A percentile compares a stretch with the other conserved stretches of the same genome.
Evolutionary conservation across 2,329 filamentous ascomycete genomes (phyloP).

Genomic region (Fonsecaea nubica): DNA sequence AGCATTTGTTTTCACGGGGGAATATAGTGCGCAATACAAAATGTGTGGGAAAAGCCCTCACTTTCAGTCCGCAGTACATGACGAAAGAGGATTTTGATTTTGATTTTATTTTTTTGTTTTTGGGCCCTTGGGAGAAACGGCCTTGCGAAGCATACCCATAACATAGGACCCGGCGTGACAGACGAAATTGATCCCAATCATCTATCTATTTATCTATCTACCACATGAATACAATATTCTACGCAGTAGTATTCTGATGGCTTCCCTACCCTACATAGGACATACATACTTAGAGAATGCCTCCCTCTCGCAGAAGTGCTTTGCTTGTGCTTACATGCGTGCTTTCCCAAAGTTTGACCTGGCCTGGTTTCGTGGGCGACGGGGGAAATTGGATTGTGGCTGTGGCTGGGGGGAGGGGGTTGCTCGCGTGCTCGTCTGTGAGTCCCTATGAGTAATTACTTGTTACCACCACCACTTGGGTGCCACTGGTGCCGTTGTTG

Average conservation of each 20-base stretch:
- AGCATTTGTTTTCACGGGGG: not conserved
- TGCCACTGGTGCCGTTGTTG: too few species aligned
- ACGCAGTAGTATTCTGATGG: not conserved
- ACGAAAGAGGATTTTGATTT: not conserved
- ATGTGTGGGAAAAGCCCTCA: not conserved
- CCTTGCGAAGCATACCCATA: not conserved
- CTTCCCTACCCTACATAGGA: not conserved
- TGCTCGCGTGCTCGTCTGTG: too few species aligned
- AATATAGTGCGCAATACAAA: constrained; percentile 22
- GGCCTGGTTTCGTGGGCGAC: too few species aligned
- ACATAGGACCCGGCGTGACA: not conserved
- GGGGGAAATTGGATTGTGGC: too few species aligned
- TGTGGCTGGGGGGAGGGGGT: too few species aligned
- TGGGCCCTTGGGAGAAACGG: not conserved
- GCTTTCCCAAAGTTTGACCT: too few species aligned
- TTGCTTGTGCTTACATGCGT: too few species aligned
- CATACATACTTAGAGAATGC: too few species aligned
- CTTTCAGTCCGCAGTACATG: constrained; percentile 3
- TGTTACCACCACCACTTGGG: too few species aligned
- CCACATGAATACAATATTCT: not conserved
- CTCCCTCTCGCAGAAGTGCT: too few species aligned
- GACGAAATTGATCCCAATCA: not conserved
- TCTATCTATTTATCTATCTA: not conserved
- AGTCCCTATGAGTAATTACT: too few species aligned
- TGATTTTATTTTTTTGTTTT: not conserved